Evolutionary conservation across 176 grass and related monocot genomes (phyloP), one percentile per base, ranked within the genome.

Genomic region (Rhynchospora tenuis): DNA sequence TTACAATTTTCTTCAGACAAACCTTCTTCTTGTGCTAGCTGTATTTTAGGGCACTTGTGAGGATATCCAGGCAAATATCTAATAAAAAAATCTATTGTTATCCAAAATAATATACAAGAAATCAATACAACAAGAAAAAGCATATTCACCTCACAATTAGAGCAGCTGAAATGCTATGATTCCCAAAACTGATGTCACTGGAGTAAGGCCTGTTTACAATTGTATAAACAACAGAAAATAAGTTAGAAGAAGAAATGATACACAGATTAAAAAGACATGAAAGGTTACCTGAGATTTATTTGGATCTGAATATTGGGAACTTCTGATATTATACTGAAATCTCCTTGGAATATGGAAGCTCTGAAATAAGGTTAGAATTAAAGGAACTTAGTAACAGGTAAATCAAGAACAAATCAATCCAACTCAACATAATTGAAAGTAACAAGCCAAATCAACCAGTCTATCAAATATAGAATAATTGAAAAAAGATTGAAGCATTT

Each of bases 41-140:
- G 81, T 62, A 98, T 91, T 87, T 94, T 98, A 33, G 95, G 95
- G 62, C 95, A 93, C 82, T 98, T 98, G 84, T 98, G 89, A 80
- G 95, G 95, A 86, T 98, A 98, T 47, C 92, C 95, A 93, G 92
- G 84, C 78, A 91, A 91, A 64, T 87, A 94, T 88, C 95, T 98
- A 80, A 71, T 74, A 24, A 15, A 64, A 51, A 45, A 45, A 29
- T 64, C 50, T 12, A 82, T 26, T 27, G 14, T 81, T 26, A 75
- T 54, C 19, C 24, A 54, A 54, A 75, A 9, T 52, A 24, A 24
- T 48, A 73, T 24, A 22, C 12, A 14, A 73, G 52, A 28, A 51
- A 75, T 52, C 45, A 75, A 27, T 54, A 51, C n/a, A 29, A 75
- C 27, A 52, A 75, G 28, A 28, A 44, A 73, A 16, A 16, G 86